Percentiles rank a stretch among this genome's conserved stretches.
Evolutionary conservation across 1,284 basidiomycete genomes (phyloP).

Genomic region (Apiotrichum brassicae): DNA sequence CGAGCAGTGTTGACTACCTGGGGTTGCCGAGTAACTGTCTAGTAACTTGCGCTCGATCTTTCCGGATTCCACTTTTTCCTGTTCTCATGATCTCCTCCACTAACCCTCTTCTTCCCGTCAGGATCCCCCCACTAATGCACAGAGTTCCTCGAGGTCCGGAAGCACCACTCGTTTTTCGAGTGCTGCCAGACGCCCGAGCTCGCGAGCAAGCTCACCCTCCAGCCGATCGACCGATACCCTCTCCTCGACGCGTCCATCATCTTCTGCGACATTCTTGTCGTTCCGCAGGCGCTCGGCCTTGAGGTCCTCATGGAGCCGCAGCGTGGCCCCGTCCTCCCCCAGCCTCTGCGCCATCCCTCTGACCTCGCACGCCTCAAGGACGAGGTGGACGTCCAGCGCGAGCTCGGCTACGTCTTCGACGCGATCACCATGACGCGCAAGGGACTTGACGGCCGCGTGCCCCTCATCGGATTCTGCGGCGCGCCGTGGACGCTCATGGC

Average conservation of each 20-base stretch:
- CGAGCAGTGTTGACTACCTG: no score
- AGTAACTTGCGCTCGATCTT: no score
- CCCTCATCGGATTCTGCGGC: slow-evolving; percentile 90
- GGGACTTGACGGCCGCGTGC: slow-evolving; percentile 74
- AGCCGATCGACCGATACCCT: slow-evolving; percentile 79
- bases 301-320: slow-evolving; percentile 83
- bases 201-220: slow-evolving; percentile 78
- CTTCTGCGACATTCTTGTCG: slow-evolving; percentile 92
- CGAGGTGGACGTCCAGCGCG: slow-evolving; percentile 67
- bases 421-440: slow-evolving; percentile 77
- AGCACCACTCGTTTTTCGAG: slow-evolving; percentile 84
- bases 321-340: slow-evolving; percentile 70
- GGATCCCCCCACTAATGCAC: slow-evolving; percentile 10
- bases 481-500: slow-evolving; percentile 95
- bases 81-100: neutral
- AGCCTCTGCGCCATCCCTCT: slow-evolving; percentile 67
- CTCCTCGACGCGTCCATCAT: slow-evolving; percentile 90
- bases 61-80: neutral
- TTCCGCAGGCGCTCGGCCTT: slow-evolving; percentile 93
- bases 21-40: no score
- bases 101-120: neutral
- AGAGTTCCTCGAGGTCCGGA: slow-evolving; percentile 82
- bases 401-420: slow-evolving; percentile 83
- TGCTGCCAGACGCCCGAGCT: slow-evolving; percentile 81
- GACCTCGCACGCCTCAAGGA: slow-evolving; percentile 61